Evolutionary conservation across 306 rosid species (phyloP), one percentile per base, ranked within the genome.

Genomic region (Prosopis cineraria): DNA sequence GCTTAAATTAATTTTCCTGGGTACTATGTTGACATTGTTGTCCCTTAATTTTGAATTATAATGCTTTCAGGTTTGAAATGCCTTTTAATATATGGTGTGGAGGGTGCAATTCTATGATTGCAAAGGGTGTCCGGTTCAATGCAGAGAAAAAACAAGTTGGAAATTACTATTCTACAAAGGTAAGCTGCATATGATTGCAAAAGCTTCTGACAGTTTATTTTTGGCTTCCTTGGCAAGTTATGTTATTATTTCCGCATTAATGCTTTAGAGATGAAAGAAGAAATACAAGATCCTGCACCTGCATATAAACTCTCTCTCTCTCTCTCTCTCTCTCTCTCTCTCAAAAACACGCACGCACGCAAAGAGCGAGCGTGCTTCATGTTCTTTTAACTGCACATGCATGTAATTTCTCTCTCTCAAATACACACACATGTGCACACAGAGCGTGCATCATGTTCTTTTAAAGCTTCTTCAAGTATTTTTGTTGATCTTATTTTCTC

Each of bases 101-200:
- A 78, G 99, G 99, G 72, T 95, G 99, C 86, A 95, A 95, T 82
- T 88, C 97, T 70, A 95, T 95, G 98, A 95, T 95, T 85, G 98
- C 89, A 5, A 95, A 95, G 88, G 99, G 99, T 81, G 99, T 95
- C 63, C 86, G 98, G 69, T 95, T 92, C 85, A 93, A 91, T 82
- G 98, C 99, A 3, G 99, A 95, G 89, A 95, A 95, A 80, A 91
- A 95, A 83, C 96, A 93, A 93, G 96, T 69, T 27, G 73, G 77
- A 37, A 73, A 73, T 55, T 73, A 73, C 37, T 93, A 95, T 71
- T 95, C 99, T 33, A 93, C 99, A 4, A 92, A 91, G 98, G 66
- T 72, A 34, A 52, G 65, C 8, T 72, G 47, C 17, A 12, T 52
- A 9, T 43, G 45, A 41, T 58, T 56, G 64, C 79, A 66, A 74